Evolutionary conservation across 805 yeast species (phyloP).

Genomic region (Vanderwaltozyma yarrowii): DNA sequence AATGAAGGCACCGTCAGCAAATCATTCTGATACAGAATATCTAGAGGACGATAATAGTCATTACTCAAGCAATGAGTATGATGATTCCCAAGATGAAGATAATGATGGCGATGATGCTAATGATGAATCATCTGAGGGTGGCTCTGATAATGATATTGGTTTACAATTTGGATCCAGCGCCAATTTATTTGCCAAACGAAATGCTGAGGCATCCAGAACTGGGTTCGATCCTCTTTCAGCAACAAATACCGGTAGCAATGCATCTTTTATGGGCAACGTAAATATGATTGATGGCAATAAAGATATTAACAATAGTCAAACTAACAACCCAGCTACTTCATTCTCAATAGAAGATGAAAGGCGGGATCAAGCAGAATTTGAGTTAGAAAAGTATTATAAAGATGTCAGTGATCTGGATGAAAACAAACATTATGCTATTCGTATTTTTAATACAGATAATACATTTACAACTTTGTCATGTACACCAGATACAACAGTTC

Average conservation of each 20-base stretch:
- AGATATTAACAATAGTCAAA: background rate
- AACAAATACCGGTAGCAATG: no score
- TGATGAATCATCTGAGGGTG: background rate
- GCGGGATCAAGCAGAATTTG: conserved; percentile 30
- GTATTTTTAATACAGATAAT: conserved; percentile 78
- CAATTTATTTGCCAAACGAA: no score
- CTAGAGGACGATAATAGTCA: background rate
- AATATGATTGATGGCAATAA: no score
- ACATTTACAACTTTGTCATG: conserved; percentile 74
- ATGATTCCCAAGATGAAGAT: background rate
- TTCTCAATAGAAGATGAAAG: conserved; percentile 18
- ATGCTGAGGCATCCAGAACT: no score
- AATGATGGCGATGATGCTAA: background rate
- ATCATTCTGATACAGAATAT: background rate
- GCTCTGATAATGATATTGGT: background rate
- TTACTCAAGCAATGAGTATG: background rate
- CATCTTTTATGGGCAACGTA: no score
- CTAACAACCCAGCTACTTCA: background rate
- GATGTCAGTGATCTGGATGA: conserved; percentile 28
- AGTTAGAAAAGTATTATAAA: conserved; percentile 29
- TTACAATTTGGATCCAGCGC: conserved; percentile 1
- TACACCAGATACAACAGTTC: conserved; percentile 65
- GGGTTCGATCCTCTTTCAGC: no score
- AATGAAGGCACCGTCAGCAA: background rate
- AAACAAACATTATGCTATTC: conserved; percentile 34